These are phyloP conservation scores for Heimioporus sp. DNA, from an alignment of 768 basidiomycete genomes.

Conservation along the genomic window DNA sequence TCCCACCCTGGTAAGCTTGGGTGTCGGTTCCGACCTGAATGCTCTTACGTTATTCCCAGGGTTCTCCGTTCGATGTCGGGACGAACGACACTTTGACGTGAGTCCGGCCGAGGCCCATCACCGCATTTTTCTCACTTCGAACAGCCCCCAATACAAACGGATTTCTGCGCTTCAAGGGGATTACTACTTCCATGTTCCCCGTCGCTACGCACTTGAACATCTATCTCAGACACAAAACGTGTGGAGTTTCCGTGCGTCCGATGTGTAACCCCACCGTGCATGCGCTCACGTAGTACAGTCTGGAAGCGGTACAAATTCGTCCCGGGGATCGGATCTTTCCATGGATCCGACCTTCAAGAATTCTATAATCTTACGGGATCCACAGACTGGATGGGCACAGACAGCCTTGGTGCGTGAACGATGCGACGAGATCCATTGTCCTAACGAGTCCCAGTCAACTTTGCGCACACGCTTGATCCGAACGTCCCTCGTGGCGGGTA, in stretches of 20 bases:
- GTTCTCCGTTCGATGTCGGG: background rate
- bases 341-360: background rate
- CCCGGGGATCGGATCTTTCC: background rate
- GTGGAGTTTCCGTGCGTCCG: background rate
- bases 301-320: slow-evolving; percentile 1
- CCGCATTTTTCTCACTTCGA: background rate
- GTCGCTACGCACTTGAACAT: background rate
- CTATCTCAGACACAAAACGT: background rate
- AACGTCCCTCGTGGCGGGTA: background rate
- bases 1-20: background rate
- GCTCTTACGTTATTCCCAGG: background rate
- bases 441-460: background rate
- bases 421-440: no score
- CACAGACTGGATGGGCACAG: background rate
- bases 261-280: background rate
- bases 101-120: background rate
- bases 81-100: background rate
- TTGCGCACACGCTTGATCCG: background rate
- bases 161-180: slow-evolving; percentile 33
- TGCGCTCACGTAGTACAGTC: background rate
- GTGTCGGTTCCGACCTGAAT: background rate
- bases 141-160: slow-evolving; percentile 40
- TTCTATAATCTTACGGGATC: background rate
- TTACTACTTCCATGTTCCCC: slow-evolving; percentile 17
- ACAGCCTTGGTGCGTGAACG: background rate